A percentile compares a stretch with the other conserved stretches of the same genome.
These are phyloP conservation scores for Gillenia trifoliata DNA, from an alignment of 306 rosid genomes.

Conservation along the genomic window DNA sequence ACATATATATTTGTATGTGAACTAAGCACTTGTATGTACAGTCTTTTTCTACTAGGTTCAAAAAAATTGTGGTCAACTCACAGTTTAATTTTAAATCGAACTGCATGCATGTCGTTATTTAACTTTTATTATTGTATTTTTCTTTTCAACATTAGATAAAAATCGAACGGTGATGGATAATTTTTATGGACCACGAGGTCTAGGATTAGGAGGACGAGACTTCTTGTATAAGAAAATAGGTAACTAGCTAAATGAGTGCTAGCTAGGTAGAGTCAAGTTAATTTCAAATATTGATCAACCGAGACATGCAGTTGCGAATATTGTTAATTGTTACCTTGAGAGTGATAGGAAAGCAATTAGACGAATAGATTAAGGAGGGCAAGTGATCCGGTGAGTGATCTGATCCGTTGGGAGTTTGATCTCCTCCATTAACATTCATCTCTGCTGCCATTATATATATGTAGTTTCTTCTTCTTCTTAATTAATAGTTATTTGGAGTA, in stretches of 20 bases:
- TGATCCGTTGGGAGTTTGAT: conserved; percentile 24
- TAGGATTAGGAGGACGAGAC: too few relatives aligned
- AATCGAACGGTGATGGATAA: too few relatives aligned
- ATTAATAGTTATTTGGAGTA: neutral
- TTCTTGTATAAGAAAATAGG: too few relatives aligned
- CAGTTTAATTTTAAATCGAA: too few relatives aligned
- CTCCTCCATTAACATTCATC: conserved; percentile 17
- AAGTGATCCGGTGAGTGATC: conserved; percentile 26
- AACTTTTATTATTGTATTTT: too few relatives aligned
- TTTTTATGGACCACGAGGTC: too few relatives aligned
- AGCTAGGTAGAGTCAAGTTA: neutral
- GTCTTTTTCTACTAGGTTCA: too few relatives aligned
- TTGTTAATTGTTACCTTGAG: conserved; percentile 50
- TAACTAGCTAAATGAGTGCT: neutral
- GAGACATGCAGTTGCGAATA: neutral
- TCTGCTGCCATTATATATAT: conserved; percentile 20
- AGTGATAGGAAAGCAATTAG: conserved; percentile 50
- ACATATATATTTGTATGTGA: neutral
- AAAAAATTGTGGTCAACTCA: too few relatives aligned
- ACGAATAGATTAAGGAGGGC: conserved; percentile 38
- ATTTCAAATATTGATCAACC: neutral
- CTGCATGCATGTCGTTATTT: too few relatives aligned
- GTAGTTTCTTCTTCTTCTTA: neutral
- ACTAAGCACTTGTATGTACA: neutral
- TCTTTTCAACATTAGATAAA: too few relatives aligned